Percentiles rank a stretch among this genome's conserved stretches.
These are phyloP conservation scores for Calonectria fujianensis DNA, from an alignment of 2,329 filamentous ascomycete genomes.

Conservation along the genomic window DNA sequence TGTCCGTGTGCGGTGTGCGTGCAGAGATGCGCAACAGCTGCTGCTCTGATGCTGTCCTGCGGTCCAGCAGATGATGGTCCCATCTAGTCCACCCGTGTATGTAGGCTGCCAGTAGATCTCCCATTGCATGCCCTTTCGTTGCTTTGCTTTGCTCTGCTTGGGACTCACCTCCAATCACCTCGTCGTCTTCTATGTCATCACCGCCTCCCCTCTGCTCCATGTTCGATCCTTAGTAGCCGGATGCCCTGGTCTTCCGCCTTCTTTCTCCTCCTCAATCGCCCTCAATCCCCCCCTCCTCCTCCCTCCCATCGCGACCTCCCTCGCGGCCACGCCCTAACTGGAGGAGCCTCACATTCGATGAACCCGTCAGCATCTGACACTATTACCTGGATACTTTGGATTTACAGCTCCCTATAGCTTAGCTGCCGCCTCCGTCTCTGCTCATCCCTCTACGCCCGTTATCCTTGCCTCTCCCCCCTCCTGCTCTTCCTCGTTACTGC, in stretches of 20 bases:
- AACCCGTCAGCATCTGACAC: conserved; percentile 29
- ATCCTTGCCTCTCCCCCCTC: not conserved
- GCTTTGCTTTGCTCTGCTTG: conserved; percentile 24
- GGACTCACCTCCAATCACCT: conserved; percentile 15
- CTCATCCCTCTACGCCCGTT: conserved; percentile 8
- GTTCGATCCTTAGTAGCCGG: conserved; percentile 10
- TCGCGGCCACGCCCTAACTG: conserved; percentile 8
- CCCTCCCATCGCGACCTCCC: not conserved
- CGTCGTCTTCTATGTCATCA: not conserved
- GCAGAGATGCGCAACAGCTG: conserved; percentile 2
- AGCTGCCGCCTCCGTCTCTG: not conserved
- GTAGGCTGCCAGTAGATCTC: conserved; percentile 17
- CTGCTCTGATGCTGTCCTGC: not conserved
- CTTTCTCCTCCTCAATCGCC: conserved; percentile 7
- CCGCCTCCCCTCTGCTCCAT: conserved; percentile 4
- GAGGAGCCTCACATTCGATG: conserved; percentile 21
- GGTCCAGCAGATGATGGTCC: not conserved
- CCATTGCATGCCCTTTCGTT: conserved; percentile 28
- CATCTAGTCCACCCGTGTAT: not conserved
- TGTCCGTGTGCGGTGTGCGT: not conserved
- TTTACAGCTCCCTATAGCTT: conserved; percentile 4
- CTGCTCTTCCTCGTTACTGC: conserved; percentile 10
- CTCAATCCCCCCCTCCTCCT: not conserved
- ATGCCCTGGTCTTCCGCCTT: conserved; percentile 7
- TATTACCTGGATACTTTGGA: conserved; percentile 25